Base-by-base conservation (phyloP, 768 basidiomycete species). In the Tephrocybe sp. region DNA sequence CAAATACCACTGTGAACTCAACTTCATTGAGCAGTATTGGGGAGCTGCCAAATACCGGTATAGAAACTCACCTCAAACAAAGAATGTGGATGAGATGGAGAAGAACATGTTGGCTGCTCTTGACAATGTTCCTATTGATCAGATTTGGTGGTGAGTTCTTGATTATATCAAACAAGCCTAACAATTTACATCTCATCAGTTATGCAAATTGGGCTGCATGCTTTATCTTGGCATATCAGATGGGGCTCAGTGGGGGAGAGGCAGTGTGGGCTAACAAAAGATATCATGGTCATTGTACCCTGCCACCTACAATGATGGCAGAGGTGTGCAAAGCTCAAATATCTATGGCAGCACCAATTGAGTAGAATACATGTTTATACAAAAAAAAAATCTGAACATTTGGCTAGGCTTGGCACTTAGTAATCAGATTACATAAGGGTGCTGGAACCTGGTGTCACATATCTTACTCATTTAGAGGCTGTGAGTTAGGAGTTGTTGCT, bases 31-130 rank as follows among this genome's bases (percentile, higher is more conserved):
- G 33, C 38, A 56, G 43, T 62, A 59, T 30, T 62, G 73, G 69
- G 66, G 73, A 1, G 59, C 54, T 40, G 65, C 65, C 12, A 77
- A 76, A 51, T 53, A 51, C 9, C n/a, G 38, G 1, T 75, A 76
- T 54, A 55, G 67, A 1, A 45, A 45, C 25, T 25, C 45, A 14
- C 58, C 60, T 3, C n/a, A 37, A 6, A 64, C 66, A 12, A 33
- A 48, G 1, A 55, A 59, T 4, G 56, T 66, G 5, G 63, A 59
- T 0, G 63, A 67, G 33, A 60, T 73, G 32, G 63, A 68, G 45
- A 17, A 26, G 0, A 70, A 72, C 51, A 58, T 71, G 11, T 18
- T 62, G 6, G 24, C 24, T 4, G 57, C 60, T 20, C 58, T 74
- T 4, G 61, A 71, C 36, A 34, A 59, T 12, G 61, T 73, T 2